Evolutionary conservation across 345 rosid species (phyloP).

Genomic region (Citrus sinensis): DNA sequence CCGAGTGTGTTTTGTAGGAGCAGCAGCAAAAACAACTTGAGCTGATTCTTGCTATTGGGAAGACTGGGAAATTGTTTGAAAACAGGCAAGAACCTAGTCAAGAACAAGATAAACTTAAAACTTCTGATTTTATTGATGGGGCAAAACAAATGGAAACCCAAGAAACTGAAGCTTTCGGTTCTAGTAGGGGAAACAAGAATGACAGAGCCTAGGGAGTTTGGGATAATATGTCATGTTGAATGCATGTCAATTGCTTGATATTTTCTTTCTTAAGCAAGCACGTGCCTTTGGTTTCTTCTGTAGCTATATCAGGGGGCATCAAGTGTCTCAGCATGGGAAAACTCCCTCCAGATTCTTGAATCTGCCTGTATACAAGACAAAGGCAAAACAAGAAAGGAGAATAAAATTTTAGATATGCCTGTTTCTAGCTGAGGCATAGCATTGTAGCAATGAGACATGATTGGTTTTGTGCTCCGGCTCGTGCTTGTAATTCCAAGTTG

Average conservation of each 20-base stretch:
- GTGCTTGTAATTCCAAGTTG: slow-evolving; percentile 14
- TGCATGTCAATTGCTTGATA: slow-evolving; percentile 5
- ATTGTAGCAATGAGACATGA: slow-evolving; percentile 4
- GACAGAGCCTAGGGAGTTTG: slow-evolving; percentile 27
- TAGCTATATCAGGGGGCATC: background rate
- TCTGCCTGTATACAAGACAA: slow-evolving; percentile 9
- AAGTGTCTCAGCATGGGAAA: background rate
- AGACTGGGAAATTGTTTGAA: slow-evolving; percentile 57
- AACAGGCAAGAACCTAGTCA: slow-evolving; percentile 29
- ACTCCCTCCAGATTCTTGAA: background rate
- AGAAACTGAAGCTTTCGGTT: slow-evolving; percentile 22
- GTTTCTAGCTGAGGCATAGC: background rate
- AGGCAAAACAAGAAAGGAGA: background rate
- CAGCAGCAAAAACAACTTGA: slow-evolving; percentile 92
- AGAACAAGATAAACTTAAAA: slow-evolving; percentile 26
- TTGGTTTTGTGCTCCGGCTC: background rate
- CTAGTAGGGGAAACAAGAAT: slow-evolving; percentile 26
- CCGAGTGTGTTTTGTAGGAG: slow-evolving; percentile 49
- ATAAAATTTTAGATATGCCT: background rate
- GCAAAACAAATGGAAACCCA: slow-evolving; percentile 31
- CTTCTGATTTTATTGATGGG: slow-evolving; percentile 22
- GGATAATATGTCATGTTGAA: slow-evolving; percentile 4
- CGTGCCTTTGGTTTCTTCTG: background rate
- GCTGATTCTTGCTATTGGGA: slow-evolving; percentile 72
- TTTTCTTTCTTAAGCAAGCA: background rate